Evolutionary conservation across 2,329 filamentous ascomycete species (phyloP), one percentile per base, ranked within the genome.

Genomic region (Ophiostoma sp.): DNA sequence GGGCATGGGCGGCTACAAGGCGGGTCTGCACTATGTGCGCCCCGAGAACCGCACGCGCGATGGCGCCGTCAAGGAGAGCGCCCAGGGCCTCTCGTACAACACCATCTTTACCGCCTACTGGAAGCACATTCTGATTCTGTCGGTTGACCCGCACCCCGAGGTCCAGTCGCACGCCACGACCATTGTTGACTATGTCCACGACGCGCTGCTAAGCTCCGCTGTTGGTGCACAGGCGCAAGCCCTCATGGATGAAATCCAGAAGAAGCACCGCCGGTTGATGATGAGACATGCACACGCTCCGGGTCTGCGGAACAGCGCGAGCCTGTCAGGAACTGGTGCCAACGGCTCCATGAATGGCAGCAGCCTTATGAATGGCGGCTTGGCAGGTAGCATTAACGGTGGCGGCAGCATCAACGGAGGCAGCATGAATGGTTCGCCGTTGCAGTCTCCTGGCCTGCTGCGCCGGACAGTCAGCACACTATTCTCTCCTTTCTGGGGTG

Each of bases 81-180:
- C 84, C 2, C 83, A 86, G 62, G 85, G 86, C 0, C 78, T 91
- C 11, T 92, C 93, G 12, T 88, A 91, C 72, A 95, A 96, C 75
- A 97, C 93, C 0, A 91, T 97, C 18, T 97, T 96, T 76, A 90
- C 93, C 42, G 91, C 93, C 0, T 90, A 96, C 71, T 99, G 95
- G 95, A 95, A 96, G 76, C 91, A 97, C 74, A 84, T 96, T 60
- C 82, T 97, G 69, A 91, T 96, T 71, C 84, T 98, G 77, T 94
- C 92, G 62, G 92, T 96, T 18, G 95, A 99, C 75, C 94, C 95
- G 55, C 93, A 97, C 75, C 93, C 94, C 1, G 94, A 98, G 75
- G 91, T 98, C 45, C 91, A 96, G 71, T 85, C 89, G 72, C 91
- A 95, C 76, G 94, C 93, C 9, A 88, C 87, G 5, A 83, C 89